Percentiles rank a stretch among this genome's conserved stretches.
phyloP scores from a whole-genome alignment of 257 asterid species.

The Solanum arcanum region DNA sequence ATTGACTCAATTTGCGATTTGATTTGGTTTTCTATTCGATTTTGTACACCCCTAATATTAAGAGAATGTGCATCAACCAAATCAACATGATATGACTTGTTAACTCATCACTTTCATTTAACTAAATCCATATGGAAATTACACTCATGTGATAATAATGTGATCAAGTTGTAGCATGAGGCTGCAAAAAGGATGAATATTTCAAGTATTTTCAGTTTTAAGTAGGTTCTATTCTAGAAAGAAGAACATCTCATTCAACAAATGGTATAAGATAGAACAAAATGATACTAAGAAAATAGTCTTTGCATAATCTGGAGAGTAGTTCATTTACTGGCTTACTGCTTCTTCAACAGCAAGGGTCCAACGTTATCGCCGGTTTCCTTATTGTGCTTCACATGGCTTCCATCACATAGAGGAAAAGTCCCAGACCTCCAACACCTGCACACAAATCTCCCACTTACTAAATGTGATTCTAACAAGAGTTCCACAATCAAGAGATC shows the following conservation, averaged over 20 bases:
- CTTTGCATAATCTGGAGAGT: not conserved
- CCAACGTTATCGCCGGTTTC: conserved; percentile 92
- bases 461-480: not conserved
- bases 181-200: not conserved
- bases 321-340: conserved; percentile 9
- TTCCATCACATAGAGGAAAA: conserved; percentile 86
- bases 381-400: conserved; percentile 86
- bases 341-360: conserved; percentile 77
- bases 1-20: too few species aligned
- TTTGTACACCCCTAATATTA: too few species aligned
- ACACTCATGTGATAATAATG: not conserved
- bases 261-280: not conserved
- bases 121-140: not conserved
- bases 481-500: not conserved
- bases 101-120: not conserved
- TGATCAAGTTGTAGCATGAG: not conserved
- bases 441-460: conserved; percentile 4
- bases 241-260: not conserved
- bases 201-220: not conserved
- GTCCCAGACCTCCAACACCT: conserved; percentile 98
- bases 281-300: conserved; percentile 1
- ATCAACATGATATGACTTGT: not conserved
- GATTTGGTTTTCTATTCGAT: too few species aligned
- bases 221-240: not conserved
- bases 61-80: not conserved